A percentile compares a stretch with the other conserved stretches of the same genome.
Conservation (phyloP, 1,139 yeast genomes). For the Yamadazyma conglobata region DNA sequence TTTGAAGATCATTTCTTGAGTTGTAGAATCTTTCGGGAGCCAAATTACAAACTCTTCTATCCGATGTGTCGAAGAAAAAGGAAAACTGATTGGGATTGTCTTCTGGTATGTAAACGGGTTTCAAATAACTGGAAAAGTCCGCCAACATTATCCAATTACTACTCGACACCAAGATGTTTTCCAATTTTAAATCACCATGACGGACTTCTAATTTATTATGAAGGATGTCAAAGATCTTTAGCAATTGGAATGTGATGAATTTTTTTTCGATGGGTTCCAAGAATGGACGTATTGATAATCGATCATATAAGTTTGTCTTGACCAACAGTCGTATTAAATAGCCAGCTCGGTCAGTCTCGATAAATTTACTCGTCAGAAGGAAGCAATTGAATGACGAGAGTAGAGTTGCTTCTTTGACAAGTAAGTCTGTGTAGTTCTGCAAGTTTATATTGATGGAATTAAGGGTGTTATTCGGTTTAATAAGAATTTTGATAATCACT, state of each 20-base stretch:
- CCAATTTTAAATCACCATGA: conserved; percentile 93
- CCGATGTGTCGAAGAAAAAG: conserved; percentile 88
- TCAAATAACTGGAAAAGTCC: conserved; percentile 74
- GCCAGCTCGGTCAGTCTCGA: conserved; percentile 91
- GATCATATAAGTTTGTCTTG: conserved; percentile 75
- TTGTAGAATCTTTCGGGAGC: conserved; percentile 88
- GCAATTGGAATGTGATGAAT: conserved; percentile 80
- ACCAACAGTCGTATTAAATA: conserved; percentile 81
- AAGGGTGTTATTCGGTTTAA: conserved; percentile 56
- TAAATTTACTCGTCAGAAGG: conserved; percentile 65
- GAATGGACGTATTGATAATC: conserved; percentile 86
- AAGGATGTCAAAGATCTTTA: conserved; percentile 57
- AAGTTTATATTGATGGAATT: conserved; percentile 24
- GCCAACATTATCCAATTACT: conserved; percentile 85
- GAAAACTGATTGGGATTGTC: conserved; percentile 94
- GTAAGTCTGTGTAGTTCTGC: conserved; percentile 30
- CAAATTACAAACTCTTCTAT: conserved; percentile 79
- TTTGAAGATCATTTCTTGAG: conserved; percentile 16
- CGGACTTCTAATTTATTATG: conserved; percentile 53
- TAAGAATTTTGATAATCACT: conserved; percentile 73
- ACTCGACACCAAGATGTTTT: conserved; percentile 80
- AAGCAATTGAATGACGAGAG: conserved; percentile 57
- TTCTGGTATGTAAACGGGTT: conserved; percentile 85
- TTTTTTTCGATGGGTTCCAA: conserved; percentile 75
- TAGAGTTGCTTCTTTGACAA: conserved; percentile 34